Evolutionary conservation across 2,329 filamentous ascomycete genomes (phyloP), one percentile per base, ranked within the genome.

Genomic region (Fusarium mangiferae): DNA sequence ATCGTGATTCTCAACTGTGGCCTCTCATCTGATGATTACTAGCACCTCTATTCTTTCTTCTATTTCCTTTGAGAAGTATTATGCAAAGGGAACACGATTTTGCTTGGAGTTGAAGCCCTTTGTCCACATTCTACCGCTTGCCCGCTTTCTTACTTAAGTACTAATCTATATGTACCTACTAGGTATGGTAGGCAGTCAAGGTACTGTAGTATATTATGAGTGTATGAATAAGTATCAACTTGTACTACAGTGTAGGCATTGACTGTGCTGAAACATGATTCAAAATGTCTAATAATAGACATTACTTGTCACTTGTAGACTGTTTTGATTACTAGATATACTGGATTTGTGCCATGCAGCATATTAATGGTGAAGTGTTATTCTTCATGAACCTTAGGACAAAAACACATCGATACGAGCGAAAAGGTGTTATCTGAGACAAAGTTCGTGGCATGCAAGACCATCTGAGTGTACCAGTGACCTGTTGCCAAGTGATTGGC

Each of bases 401-500:
- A 54, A 46, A 58, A 64, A 20, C 39, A 39, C 46, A 33, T 41
- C 35, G 33, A 49, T 57, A 51, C 44, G 45, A 45, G 46, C 24
- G 36, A 44, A 56, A 48, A 46, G 57, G 30, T 33, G 35, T 49
- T 41, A 60, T 54, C 33, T 30, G 45, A 38, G 48, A 61, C 15
- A 30, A 56, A 36, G 24, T 38, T 38, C 20, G 36, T 33, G 54
- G 36, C 15, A 73, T 49, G 48, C 28, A 55, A 49, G 33, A 30
- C 61, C 24, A 35, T 41, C 41, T 49, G 46, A 52, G 44, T 68
- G 45, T 55, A 33, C 33, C 33, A 14, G 33, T 33, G 5, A 42
- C 46, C 30, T 44, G 44, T 44, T 48, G 52, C 66, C 72, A 72
- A 74, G 71, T 72, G 59, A 74, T 51, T 46, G 26, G 41, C 30